Evolutionary conservation across 306 rosid genomes (phyloP).

Genomic region (Arachis hypogaea): DNA sequence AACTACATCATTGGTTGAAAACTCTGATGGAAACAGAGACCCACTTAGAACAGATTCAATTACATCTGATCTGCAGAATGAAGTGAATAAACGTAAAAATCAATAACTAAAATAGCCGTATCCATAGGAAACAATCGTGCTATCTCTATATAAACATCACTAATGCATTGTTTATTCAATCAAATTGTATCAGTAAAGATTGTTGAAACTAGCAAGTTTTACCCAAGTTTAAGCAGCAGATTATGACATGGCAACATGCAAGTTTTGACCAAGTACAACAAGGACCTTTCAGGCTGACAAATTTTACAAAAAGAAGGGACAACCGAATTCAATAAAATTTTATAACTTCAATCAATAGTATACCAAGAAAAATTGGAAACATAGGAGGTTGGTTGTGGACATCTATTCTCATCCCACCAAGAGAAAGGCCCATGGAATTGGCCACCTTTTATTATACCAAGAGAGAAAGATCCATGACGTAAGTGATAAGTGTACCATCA

Average conservation of each 20-base stretch:
- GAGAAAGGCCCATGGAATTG: too few species aligned
- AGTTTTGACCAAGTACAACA: neutral
- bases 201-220: slow-evolving; percentile 14
- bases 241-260: neutral
- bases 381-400: too few species aligned
- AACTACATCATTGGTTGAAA: slow-evolving; percentile 70
- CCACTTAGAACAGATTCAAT: slow-evolving; percentile 80
- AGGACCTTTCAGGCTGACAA: slow-evolving; percentile 8
- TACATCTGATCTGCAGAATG: slow-evolving; percentile 76
- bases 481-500: neutral
- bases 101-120: slow-evolving; percentile 26
- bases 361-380: neutral
- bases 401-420: too few species aligned
- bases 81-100: slow-evolving; percentile 39
- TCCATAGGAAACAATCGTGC: slow-evolving; percentile 5
- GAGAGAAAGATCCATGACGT: neutral
- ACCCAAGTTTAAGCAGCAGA: slow-evolving; percentile 12
- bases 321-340: slow-evolving; percentile 14
- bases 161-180: neutral
- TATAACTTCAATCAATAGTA: slow-evolving; percentile 4
- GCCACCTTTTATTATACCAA: too few species aligned
- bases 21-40: slow-evolving; percentile 79
- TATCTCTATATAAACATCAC: slow-evolving; percentile 9
- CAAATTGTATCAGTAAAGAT: slow-evolving; percentile 15
- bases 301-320: neutral